Conservation (phyloP, 495 filamentous ascomycete species). For the Trypethelium eluteriae region DNA sequence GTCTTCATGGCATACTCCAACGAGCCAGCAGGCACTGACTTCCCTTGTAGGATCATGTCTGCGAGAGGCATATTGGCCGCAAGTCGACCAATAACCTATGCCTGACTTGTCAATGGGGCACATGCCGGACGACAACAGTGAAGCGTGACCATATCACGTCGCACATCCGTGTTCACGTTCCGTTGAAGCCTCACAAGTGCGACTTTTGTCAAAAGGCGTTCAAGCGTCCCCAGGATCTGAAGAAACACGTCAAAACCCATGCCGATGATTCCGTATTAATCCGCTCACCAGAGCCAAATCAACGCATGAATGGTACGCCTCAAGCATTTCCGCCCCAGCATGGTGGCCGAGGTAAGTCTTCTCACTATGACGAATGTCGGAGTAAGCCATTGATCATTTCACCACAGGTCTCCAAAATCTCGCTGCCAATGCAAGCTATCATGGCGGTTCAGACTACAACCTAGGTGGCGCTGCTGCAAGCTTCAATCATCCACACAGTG, state of each 20-base stretch:
- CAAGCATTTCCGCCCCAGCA: background rate
- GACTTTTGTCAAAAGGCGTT: conserved; percentile 98
- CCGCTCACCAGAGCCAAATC: conserved; percentile 59
- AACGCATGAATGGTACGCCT: background rate
- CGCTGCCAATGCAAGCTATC: conserved; percentile 1
- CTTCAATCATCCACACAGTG: conserved; percentile 8
- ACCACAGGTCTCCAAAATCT: background rate
- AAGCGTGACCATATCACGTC: conserved; percentile 99
- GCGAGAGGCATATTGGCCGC: conserved; percentile 95
- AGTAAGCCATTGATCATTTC: background rate
- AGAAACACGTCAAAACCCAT: conserved; percentile 99
- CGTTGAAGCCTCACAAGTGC: conserved; percentile 96
- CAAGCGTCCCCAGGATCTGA: conserved; percentile 97
- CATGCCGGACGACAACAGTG: conserved; percentile 90
- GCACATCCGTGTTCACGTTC: conserved; percentile 96
- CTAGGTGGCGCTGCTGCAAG: background rate
- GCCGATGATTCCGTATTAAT: conserved; percentile 91
- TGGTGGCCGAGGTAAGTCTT: background rate
- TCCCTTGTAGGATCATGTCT: conserved; percentile 77
- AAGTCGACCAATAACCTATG: conserved; percentile 99
- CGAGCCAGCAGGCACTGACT: conserved; percentile 26
- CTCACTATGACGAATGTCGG: background rate
- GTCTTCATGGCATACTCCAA: background rate
- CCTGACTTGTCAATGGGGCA: conserved; percentile 93
- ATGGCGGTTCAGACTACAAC: background rate